Evolutionary conservation across 2,329 filamentous ascomycete genomes (phyloP).

Genomic region (Diaporthe citri): DNA sequence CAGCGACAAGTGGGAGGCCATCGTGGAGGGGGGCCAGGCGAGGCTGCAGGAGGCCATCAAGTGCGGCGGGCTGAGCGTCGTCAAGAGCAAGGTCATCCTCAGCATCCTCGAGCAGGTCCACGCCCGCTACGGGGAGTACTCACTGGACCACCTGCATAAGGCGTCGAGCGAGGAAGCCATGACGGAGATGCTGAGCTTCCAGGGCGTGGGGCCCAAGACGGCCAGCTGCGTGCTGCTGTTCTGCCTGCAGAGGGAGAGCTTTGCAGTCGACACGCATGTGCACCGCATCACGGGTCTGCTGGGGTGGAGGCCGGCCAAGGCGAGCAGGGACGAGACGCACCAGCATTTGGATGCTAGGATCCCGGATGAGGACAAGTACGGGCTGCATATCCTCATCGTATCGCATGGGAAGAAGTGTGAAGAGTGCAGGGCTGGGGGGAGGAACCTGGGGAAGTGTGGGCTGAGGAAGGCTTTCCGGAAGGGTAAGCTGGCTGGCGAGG

Average conservation of each 20-base stretch:
- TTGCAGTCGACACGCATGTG: constrained; percentile 68
- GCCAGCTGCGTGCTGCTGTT: constrained; percentile 66
- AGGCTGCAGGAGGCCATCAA: constrained; percentile 72
- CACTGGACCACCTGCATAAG: constrained; percentile 62
- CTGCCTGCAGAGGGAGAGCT: constrained; percentile 60
- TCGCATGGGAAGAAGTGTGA: constrained; percentile 59
- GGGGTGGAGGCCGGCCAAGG: constrained; percentile 60
- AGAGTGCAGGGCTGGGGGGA: constrained; percentile 60
- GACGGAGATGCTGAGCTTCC: constrained; percentile 62
- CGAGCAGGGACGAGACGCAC: constrained; percentile 60
- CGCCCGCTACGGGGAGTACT: constrained; percentile 55
- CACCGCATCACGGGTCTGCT: constrained; percentile 62
- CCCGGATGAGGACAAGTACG: constrained; percentile 63
- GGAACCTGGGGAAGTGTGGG: constrained; percentile 54
- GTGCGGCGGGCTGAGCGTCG: constrained; percentile 76
- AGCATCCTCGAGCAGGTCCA: constrained; percentile 75
- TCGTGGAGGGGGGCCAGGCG: constrained; percentile 54
- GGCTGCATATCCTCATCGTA: constrained; percentile 62
- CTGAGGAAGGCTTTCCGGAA: constrained; percentile 55
- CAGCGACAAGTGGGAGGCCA: constrained; percentile 57
- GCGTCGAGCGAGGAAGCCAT: constrained; percentile 60
- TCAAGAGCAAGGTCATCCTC: constrained; percentile 82
- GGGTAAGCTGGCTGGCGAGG: constrained; percentile 44
- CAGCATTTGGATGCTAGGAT: constrained; percentile 63
- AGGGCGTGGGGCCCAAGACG: constrained; percentile 67